Base-by-base conservation (phyloP, 495 filamentous ascomycete species). In the Pseudoneurospora amorphoporcata region DNA sequence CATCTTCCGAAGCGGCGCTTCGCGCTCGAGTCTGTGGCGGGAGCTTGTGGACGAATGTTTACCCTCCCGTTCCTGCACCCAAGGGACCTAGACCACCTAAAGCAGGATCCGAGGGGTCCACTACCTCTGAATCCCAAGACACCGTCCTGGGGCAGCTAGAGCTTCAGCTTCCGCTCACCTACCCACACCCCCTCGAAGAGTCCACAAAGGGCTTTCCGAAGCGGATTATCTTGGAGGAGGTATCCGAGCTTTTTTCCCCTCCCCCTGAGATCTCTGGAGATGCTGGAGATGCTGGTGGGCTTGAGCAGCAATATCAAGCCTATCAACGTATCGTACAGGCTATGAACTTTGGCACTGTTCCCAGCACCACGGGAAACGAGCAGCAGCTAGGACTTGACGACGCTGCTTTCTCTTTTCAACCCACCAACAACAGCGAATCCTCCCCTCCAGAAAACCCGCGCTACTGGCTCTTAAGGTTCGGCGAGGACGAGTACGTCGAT, bases 171-270 rank as follows among this genome's bases (percentile, higher is more conserved):
- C 47, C 47, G 47, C 47, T 58, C 2, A 0, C 9, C 2, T 7
- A 7, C 47, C 47, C 47, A 1, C 47, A 58, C 47, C 47, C 47
- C 2, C 19, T 58, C 0, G 47, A 69, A 14, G 68, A 29, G 29
- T 23, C 40, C 17, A n/a, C 42, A 39, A 68, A 70, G 38, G 23
- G 70, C 23, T 65, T 65, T 3, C 16, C 9, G 43, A 72, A 61
- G 75, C 76, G 82, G 14, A 43, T 80, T 2, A 78, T 82, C 23
- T 14, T 83, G n/a, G 73, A 79, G 8, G 69, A 58, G 0, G 4
- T 78, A 1, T 47, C 68, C 3, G 68, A 39, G 5, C 10, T 39
- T 2, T 4, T 4, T 0, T 5, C 29, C 14, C 23, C 45, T 53
- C 23, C 23, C 23, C 23, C 23, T 23, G 23, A 23, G 0, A 23